Percentiles rank a stretch among this genome's conserved stretches.
These are phyloP conservation scores for Davidsoniella australis DNA, from an alignment of 2,329 filamentous ascomycete genomes.

Conservation along the genomic window DNA sequence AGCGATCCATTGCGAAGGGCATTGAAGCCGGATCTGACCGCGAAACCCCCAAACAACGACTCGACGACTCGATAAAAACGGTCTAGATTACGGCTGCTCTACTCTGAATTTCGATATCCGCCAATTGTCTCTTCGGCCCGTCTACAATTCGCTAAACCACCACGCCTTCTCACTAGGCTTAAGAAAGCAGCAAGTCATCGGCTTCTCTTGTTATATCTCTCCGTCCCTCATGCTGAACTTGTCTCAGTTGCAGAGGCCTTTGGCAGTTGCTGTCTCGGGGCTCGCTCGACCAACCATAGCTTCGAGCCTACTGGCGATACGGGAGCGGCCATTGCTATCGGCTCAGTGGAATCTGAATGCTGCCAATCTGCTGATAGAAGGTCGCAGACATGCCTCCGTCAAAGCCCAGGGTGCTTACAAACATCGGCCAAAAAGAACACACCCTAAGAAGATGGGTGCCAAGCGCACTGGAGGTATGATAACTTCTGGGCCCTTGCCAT, in stretches of 20 bases:
- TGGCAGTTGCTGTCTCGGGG: conserved; percentile 24
- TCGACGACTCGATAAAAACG: too few species aligned
- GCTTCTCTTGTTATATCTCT: too few species aligned
- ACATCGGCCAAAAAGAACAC: conserved; percentile 38
- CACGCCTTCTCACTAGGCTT: not conserved
- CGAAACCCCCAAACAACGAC: too few species aligned
- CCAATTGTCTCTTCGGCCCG: not conserved
- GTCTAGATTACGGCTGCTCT: too few species aligned
- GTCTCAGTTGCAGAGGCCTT: conserved; percentile 28
- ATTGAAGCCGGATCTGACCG: not conserved
- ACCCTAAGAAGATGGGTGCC: conserved; percentile 73
- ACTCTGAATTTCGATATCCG: not conserved
- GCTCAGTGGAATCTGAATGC: conserved; percentile 12
- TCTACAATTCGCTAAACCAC: not conserved
- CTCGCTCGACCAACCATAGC: conserved; percentile 15
- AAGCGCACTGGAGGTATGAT: conserved; percentile 72
- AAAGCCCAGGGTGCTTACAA: conserved; percentile 56
- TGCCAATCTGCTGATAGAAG: conserved; percentile 18
- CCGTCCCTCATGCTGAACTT: not conserved
- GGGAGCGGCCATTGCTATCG: conserved; percentile 15
- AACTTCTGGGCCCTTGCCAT: not conserved
- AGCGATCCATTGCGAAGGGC: not conserved
- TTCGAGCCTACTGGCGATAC: conserved; percentile 7
- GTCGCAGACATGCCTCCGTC: conserved; percentile 37
- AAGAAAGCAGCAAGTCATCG: too few species aligned